Evolutionary conservation across 495 filamentous ascomycete genomes (phyloP).

Genomic region (Tuber borchii): DNA sequence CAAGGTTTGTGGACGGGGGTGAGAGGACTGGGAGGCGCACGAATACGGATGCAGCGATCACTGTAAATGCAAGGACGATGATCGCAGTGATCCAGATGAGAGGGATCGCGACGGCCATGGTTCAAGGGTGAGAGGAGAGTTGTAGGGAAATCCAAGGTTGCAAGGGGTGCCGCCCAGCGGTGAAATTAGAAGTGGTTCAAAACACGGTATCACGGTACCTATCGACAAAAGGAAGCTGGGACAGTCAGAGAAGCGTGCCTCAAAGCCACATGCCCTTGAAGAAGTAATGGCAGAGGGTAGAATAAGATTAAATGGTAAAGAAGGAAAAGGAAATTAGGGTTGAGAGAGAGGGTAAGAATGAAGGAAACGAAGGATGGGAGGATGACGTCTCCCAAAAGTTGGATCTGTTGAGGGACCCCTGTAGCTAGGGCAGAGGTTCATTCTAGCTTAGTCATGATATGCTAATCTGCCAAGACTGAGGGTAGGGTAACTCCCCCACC

Average conservation of each 20-base stretch:
- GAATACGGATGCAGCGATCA: constrained; percentile 35
- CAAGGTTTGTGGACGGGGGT: not conserved
- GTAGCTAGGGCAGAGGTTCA: too few relatives aligned
- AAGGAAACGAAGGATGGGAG: not conserved
- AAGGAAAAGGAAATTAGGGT: not conserved
- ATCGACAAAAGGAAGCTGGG: not conserved
- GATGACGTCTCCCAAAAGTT: not conserved
- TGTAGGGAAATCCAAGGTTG: not conserved
- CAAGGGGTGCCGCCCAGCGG: constrained; percentile 1
- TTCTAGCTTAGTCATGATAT: too few relatives aligned
- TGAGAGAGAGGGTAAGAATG: not conserved
- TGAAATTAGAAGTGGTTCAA: not conserved
- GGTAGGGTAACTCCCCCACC: not conserved
- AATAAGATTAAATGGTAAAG: too few relatives aligned
- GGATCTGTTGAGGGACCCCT: not conserved
- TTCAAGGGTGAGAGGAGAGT: not conserved
- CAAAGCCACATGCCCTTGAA: not conserved
- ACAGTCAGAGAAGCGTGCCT: not conserved
- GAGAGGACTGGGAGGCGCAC: constrained; percentile 18
- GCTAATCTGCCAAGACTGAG: too few relatives aligned
- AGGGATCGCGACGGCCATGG: constrained; percentile 36
- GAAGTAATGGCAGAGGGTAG: not conserved
- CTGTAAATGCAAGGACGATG: constrained; percentile 34
- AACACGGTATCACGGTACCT: not conserved
- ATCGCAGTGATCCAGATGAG: constrained; percentile 41